phyloP scores from a whole-genome alignment of 2,329 filamentous ascomycete genomes.

The Akanthomyces muscarius region DNA sequence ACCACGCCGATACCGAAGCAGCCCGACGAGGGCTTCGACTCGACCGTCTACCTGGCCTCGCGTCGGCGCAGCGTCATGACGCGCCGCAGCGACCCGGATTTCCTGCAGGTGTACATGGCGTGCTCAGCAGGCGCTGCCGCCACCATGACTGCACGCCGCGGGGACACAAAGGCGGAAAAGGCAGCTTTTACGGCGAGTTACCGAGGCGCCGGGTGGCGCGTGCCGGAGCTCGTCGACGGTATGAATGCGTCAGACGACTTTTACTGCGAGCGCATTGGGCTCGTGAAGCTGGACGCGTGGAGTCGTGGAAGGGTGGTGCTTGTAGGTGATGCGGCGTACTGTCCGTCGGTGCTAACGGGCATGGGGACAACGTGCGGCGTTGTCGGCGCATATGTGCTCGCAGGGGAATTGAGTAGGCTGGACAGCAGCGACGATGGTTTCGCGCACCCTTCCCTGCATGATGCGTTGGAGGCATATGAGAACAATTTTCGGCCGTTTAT shows the following conservation, averaged over 20 bases:
- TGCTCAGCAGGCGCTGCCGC: constrained; percentile 23
- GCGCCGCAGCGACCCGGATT: constrained; percentile 35
- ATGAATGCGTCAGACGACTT: constrained; percentile 42
- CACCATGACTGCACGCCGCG: constrained; percentile 19
- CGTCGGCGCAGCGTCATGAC: constrained; percentile 36
- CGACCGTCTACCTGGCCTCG: constrained; percentile 35
- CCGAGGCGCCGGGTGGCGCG: constrained; percentile 39
- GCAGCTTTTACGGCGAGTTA: constrained; percentile 36
- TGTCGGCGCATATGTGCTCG: constrained; percentile 52
- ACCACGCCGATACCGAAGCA: constrained; percentile 27
- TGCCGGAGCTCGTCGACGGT: constrained; percentile 37
- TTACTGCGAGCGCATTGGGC: constrained; percentile 41
- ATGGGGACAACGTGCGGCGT: constrained; percentile 49
- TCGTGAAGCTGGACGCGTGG: constrained; percentile 44
- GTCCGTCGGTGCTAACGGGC: constrained; percentile 45
- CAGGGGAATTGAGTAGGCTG: constrained; percentile 43
- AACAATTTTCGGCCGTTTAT: constrained; percentile 42
- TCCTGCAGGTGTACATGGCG: constrained; percentile 37
- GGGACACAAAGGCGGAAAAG: constrained; percentile 37
- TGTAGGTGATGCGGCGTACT: constrained; percentile 52
- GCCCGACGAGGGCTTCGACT: constrained; percentile 28
- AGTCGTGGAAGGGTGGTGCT: constrained; percentile 44
- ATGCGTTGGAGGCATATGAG: constrained; percentile 42
- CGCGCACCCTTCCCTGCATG: constrained; percentile 20
- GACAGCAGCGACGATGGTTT: constrained; percentile 12